Evolutionary conservation across 2,329 filamentous ascomycete genomes (phyloP).

Genomic region (Tolypocladium tundrense): DNA sequence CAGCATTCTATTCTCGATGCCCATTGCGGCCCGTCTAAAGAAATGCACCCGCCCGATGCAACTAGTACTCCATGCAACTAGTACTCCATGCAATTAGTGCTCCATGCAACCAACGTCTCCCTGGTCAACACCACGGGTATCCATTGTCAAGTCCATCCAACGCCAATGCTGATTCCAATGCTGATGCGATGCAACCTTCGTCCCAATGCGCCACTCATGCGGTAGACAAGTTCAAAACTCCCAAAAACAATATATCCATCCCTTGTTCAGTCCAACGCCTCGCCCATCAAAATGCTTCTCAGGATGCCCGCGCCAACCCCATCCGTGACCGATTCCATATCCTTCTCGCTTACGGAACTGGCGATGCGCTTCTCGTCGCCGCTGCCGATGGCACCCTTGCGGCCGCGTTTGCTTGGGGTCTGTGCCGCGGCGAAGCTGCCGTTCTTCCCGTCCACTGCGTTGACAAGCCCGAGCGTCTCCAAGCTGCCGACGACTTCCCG

Average conservation of each 20-base stretch:
- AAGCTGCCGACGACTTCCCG: constrained; percentile 83
- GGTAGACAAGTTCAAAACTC: background rate
- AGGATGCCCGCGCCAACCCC: constrained; percentile 51
- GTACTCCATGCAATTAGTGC: background rate
- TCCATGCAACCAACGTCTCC: no score
- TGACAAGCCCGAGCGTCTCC: constrained; percentile 77
- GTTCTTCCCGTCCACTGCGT: constrained; percentile 57
- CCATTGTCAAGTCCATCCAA: background rate
- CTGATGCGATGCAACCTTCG: background rate
- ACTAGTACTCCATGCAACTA: background rate
- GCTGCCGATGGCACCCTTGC: constrained; percentile 41
- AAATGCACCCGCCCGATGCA: no score
- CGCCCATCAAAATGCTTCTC: constrained; percentile 50
- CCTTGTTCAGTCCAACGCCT: constrained; percentile 39
- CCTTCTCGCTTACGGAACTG: constrained; percentile 70
- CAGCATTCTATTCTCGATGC: background rate
- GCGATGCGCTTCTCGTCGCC: constrained; percentile 69
- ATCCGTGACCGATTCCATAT: constrained; percentile 62
- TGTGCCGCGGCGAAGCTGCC: constrained; percentile 54
- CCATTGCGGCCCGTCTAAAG: background rate
- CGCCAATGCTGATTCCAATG: background rate
- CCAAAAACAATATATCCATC: background rate
- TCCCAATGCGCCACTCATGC: constrained; percentile 2
- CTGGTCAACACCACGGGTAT: background rate
- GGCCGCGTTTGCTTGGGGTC: constrained; percentile 62